Evolutionary conservation across 768 basidiomycete species (phyloP), one percentile per base, ranked within the genome.

Genomic region (Leccinum arenicola): DNA sequence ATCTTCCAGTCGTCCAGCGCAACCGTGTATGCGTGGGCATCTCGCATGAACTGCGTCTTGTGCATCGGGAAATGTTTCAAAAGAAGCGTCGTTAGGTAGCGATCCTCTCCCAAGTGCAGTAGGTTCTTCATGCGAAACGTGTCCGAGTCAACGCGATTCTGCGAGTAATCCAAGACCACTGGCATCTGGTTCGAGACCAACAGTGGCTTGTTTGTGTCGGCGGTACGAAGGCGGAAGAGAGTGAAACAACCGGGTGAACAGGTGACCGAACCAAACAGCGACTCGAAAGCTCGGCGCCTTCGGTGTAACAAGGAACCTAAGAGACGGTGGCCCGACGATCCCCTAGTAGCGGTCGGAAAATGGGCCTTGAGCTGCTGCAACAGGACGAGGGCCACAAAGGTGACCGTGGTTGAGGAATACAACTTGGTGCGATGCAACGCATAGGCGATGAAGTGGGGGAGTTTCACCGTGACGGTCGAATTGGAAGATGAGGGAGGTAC

Each of bases 231-330:
- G 52, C 95, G 92, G 78, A 95, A 98, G 62, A 99, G 87, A 0
- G 95, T 95, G 81, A 98, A 99, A 83, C 96, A 98, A 78, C 97
- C 96, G 21, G 97, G 96, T 60, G 98, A 81, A 84, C 97, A 99
- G 45, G 95, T 98, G 61, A 99, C 96, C 14, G 95, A 97, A 52
- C 95, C 95, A 69, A 99, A 99, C 10, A 98, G 81, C 66, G 84
- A 87, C 76, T 98, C 97, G 75, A 99, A 98, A 2, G 96, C 93
- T n/a, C n/a, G n/a, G n/a, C n/a, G n/a, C n/a, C n/a, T n/a, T n/a
- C n/a, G n/a, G n/a, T n/a, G n/a, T n/a, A n/a, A n/a, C n/a, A n/a
- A n/a, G n/a, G n/a, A n/a, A n/a, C n/a, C n/a, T n/a, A 25, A 25
- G 25, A 25, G 25, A 25, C 25, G 25, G 25, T 0, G 85, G 85